A percentile compares a stretch with the other conserved stretches of the same genome.
phyloP scores from a whole-genome alignment of 2,329 filamentous ascomycete species.

The Westerdykella aurantiaca region DNA sequence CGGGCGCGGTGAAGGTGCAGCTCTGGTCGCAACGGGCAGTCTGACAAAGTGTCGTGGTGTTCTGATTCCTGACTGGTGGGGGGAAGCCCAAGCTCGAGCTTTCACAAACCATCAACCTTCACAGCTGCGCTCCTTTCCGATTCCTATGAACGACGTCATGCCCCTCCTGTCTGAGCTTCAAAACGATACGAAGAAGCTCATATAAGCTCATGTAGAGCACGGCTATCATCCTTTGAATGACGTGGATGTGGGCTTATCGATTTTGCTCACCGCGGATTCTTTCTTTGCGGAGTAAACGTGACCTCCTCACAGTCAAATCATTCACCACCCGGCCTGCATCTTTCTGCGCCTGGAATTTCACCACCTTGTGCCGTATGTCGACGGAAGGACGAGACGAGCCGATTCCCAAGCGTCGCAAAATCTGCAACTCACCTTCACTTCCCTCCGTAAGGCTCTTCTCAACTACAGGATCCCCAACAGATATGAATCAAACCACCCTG shows the following conservation, averaged over 20 bases:
- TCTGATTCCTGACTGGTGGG: background rate
- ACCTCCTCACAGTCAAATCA: slow-evolving; percentile 8
- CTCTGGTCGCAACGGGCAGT: slow-evolving; percentile 12
- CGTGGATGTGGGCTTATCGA: slow-evolving; percentile 22
- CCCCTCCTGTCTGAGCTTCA: too few species aligned
- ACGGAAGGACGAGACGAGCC: slow-evolving; percentile 19
- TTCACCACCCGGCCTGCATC: background rate
- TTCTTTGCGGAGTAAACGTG: slow-evolving; percentile 17
- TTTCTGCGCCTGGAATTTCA: background rate
- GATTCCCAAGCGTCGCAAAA: slow-evolving; percentile 29
- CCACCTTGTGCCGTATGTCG: slow-evolving; percentile 26
- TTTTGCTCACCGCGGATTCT: slow-evolving; percentile 23
- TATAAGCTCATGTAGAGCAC: too few species aligned
- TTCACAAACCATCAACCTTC: slow-evolving; percentile 11
- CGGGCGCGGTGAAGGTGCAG: slow-evolving; percentile 13
- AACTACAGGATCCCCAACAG: slow-evolving; percentile 22
- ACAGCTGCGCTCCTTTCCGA: slow-evolving; percentile 3
- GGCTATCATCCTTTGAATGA: too few species aligned
- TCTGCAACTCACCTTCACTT: slow-evolving; percentile 8
- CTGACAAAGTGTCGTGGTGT: too few species aligned
- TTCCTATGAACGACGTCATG: too few species aligned
- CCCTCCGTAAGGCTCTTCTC: slow-evolving; percentile 16
- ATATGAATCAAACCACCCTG: slow-evolving; percentile 33
- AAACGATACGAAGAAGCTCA: too few species aligned
- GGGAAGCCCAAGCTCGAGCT: background rate